Percentiles rank a stretch among this genome's conserved stretches.
Conservation (phyloP, 139 green algal species). For the Pleodorina starrii region DNA sequence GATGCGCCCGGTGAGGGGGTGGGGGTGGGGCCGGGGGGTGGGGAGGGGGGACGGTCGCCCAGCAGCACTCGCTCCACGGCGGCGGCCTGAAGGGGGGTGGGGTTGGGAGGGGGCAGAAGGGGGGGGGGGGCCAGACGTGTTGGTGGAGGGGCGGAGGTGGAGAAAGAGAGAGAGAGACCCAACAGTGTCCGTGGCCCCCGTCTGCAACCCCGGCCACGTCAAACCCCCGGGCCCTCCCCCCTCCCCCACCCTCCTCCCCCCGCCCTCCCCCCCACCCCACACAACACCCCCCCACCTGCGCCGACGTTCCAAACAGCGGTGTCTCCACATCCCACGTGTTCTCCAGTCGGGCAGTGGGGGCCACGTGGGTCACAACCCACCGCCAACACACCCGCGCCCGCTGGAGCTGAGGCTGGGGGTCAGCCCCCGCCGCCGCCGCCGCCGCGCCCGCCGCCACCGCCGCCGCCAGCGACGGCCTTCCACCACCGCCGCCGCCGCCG, state of each 20-base stretch:
- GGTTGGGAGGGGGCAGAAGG: background rate
- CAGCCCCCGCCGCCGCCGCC: background rate
- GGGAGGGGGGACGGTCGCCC: background rate
- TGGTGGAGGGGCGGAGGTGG: no score
- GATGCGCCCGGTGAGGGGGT: background rate
- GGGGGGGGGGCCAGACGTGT: background rate
- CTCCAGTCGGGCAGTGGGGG: background rate
- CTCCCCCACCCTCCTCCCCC: no score
- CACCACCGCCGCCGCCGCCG: background rate
- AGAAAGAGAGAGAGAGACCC: no score
- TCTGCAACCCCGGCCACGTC: no score
- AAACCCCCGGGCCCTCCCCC: no score
- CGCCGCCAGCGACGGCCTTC: background rate
- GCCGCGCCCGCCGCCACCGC: background rate
- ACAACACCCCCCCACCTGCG: conserved; percentile 19
- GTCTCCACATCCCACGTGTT: conserved; percentile 51
- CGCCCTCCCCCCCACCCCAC: no score
- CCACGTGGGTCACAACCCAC: conserved; percentile 69
- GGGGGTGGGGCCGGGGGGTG: background rate
- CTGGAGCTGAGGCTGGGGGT: conserved; percentile 60
- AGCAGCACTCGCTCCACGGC: conserved; percentile 10
- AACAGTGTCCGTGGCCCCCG: no score
- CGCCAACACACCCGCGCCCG: conserved; percentile 64
- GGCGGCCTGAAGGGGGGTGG: background rate
- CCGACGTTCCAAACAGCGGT: conserved; percentile 55